A percentile compares a stretch with the other conserved stretches of the same genome.
Conservation (phyloP, 2,329 filamentous ascomycete species). For the Exutisphaerella laricina region DNA sequence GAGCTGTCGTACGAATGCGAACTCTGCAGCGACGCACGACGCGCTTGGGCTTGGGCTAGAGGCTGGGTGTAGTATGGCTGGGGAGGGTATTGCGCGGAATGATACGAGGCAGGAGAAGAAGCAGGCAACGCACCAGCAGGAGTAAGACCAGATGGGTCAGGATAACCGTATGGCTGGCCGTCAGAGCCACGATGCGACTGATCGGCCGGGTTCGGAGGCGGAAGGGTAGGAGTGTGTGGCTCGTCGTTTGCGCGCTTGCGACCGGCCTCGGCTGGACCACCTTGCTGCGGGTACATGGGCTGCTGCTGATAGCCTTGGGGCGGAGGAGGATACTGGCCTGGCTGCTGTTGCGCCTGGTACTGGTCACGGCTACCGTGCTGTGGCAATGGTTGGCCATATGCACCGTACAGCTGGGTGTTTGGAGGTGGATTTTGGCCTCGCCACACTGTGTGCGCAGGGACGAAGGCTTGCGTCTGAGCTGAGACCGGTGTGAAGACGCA, state of each 20-base stretch:
- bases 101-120: conserved; percentile 37
- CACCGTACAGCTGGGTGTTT: conserved; percentile 45
- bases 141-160: conserved; percentile 42
- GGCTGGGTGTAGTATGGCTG: conserved; percentile 36
- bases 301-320: conserved; percentile 40
- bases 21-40: conserved; percentile 39
- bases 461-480: conserved; percentile 67
- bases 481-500: conserved; percentile 73
- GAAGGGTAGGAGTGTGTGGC: conserved; percentile 47
- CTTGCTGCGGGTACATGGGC: conserved; percentile 35
- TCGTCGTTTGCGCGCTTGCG: conserved; percentile 45
- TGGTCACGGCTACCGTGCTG: conserved; percentile 28
- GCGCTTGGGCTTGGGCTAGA: conserved; percentile 29
- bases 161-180: conserved; percentile 34
- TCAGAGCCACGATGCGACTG: conserved; percentile 29
- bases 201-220: conserved; percentile 43
- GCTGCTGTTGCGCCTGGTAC: conserved; percentile 30
- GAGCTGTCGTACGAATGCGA: conserved; percentile 39
- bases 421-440: conserved; percentile 41
- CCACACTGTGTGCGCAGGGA: conserved; percentile 64
- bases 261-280: conserved; percentile 27
- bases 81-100: conserved; percentile 29
- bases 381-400: conserved; percentile 47
- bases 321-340: conserved; percentile 34
- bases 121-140: conserved; percentile 41